Evolutionary conservation across 805 yeast species (phyloP), one percentile per base, ranked within the genome.

Genomic region (Henningerozyma blattae): DNA sequence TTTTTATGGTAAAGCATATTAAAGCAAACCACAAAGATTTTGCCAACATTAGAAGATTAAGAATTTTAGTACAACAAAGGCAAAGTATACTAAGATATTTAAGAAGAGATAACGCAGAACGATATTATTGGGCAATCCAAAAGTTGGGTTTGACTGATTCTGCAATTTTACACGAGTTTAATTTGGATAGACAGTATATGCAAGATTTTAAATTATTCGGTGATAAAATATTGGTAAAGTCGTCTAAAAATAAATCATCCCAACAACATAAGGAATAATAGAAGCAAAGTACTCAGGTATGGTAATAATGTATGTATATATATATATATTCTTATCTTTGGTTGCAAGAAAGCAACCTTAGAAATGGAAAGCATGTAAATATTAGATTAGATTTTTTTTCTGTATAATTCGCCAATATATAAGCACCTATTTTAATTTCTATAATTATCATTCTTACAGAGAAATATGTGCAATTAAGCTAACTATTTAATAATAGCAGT

Each of bases 31-130:
- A 75, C 44, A 80, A 86, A 54, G 97, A 89, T 60, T 64, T 70
- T 45, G 65, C 67, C 28, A 77, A 77, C 45, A 74, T 76, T 36
- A 77, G 91, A 50, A 58, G 65, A 26, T 73, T 86, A 31, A 76
- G 94, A 58, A 78, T 79, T 67, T 54, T 82, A 52, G 94, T 87
- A 17, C 97, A 89, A 58, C 76, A 79, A 47, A 77, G 98, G 62
- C 96, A 87, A 59, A 71, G 72, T 46, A 70, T 81, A 27, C 67
- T 89, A 47, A 75, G 76, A 58, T 91, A 89, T 54, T 68, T 91
- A 59, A 86, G 86, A 57, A 72, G 70, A 51, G 80, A 73, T 50
- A 63, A 84, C 42, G 85, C 96, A 13, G 72, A 83, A 55, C 70
- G 77, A 48, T 89, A 91, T 62, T 84, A 70, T 58, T 77, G 85